Conservation (phyloP, 768 basidiomycete species). For the Harrya chromipes region DNA sequence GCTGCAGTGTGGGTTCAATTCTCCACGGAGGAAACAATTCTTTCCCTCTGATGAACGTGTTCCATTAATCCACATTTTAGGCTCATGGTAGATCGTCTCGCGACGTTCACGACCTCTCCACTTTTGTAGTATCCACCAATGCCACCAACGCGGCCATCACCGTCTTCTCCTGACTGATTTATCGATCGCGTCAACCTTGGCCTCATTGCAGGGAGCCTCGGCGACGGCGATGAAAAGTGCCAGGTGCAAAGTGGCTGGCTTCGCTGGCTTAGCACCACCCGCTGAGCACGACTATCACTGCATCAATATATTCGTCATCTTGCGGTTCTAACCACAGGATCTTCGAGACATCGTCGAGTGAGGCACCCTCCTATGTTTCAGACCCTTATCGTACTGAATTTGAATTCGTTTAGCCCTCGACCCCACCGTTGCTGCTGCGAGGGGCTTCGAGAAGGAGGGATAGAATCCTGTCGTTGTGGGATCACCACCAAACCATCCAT, state of each 20-base stretch:
- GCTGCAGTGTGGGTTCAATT: background rate
- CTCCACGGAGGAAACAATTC: background rate
- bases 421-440: slow-evolving; percentile 43
- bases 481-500: slow-evolving; percentile 61
- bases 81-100: slow-evolving; percentile 12
- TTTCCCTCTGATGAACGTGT: slow-evolving; percentile 4
- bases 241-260: slow-evolving; percentile 9
- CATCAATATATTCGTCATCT: slow-evolving; percentile 13
- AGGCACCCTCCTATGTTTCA: slow-evolving; percentile 7
- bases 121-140: slow-evolving; percentile 2
- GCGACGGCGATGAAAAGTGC: slow-evolving; percentile 14
- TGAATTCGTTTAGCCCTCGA: slow-evolving; percentile 43
- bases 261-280: background rate
- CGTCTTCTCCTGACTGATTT: background rate
- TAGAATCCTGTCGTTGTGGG: slow-evolving; percentile 42
- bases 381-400: slow-evolving; percentile 14
- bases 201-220: slow-evolving; percentile 14
- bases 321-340: slow-evolving; percentile 25
- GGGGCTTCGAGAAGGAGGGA: slow-evolving; percentile 49
- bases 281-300: slow-evolving; percentile 1
- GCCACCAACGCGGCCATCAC: slow-evolving; percentile 7
- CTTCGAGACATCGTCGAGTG: slow-evolving; percentile 40
- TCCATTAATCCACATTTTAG: background rate
- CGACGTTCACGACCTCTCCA: slow-evolving; percentile 10
- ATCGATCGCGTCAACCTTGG: slow-evolving; percentile 7